Evolutionary conservation across 805 yeast genomes (phyloP), one percentile per base, ranked within the genome.

Genomic region (Wickerhamia fluorescens): DNA sequence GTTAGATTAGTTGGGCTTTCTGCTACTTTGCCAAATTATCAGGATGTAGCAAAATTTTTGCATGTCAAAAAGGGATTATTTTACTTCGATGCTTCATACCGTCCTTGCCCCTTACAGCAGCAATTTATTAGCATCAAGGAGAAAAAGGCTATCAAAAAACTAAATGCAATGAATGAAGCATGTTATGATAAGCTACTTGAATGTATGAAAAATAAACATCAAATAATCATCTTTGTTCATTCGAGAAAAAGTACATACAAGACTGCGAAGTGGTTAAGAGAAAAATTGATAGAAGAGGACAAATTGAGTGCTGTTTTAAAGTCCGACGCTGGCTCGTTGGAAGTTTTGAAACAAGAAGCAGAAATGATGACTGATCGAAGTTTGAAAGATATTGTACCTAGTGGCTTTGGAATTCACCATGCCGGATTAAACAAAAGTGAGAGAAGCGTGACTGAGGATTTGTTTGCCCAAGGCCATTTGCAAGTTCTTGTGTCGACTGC

Each of bases 51-150:
- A 0, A 64, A 63, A 24, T 89, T 92, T 45, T 56, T 92, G 27
- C 61, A 77, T 20, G 96, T 84, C 4, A 74, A 74, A 14, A 61
- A 61, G 10, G 88, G 89, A 0, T 44, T 87, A 4, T 88, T 83
- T 49, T 85, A 71, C 48, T 92, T 89, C 50, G 95, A 85, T 47
- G 61, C 92, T 0, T 64, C 82, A 4, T 89, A 67, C 46, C 67
- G 98, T 46, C 98, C 98, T 2, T 87, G 96, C 47, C 97, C 98
- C 0, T 58, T 89, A 20, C 81, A 80, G 16, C 96, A 87, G 46
- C 84, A 82, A 41, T 88, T 79, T 49, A 70, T 89, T 35, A 96
- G 96, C 3, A 73, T 89, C 23, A 85, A 88, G 4, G 95, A 83
- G 47, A 77, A 77, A 47, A 78, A 75, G 41, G 81, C 95, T 0